Conservation (phyloP, 768 basidiomycete genomes). For the Hebeloma cylindrosporum region DNA sequence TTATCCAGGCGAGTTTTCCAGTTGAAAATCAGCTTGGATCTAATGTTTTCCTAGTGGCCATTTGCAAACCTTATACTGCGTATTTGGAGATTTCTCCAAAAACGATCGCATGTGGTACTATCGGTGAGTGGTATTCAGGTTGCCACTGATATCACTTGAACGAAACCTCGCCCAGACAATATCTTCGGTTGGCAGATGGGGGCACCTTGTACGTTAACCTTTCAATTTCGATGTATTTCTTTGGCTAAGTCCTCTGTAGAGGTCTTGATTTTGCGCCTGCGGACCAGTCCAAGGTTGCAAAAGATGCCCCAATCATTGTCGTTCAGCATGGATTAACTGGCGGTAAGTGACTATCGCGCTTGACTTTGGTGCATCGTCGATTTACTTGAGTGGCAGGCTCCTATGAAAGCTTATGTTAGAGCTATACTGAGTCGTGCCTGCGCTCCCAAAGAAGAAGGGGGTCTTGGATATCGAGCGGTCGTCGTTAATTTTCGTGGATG, state of each 20-base stretch:
- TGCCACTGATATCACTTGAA: background rate
- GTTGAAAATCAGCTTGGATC: background rate
- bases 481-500: conserved; percentile 95
- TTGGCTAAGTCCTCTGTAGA: conserved; percentile 31
- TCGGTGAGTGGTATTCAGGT: conserved; percentile 37
- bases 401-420: conserved; percentile 87
- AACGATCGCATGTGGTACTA: conserved; percentile 56
- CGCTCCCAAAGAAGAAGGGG: conserved; percentile 70
- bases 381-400: conserved; percentile 53
- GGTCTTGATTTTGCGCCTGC: conserved; percentile 67
- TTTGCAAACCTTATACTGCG: conserved; percentile 61
- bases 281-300: conserved; percentile 34
- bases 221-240: background rate
- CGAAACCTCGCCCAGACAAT: conserved; percentile 33
- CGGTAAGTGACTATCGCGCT: conserved; percentile 28
- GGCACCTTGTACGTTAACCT: conserved; percentile 56
- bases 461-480: conserved; percentile 85
- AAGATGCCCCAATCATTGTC: conserved; percentile 54
- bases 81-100: conserved; percentile 59
- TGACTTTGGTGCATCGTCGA: conserved; percentile 5
- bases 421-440: conserved; percentile 76
- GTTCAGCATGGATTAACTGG: conserved; percentile 59
- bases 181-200: conserved; percentile 54
- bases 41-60: conserved; percentile 49
- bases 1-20: conserved; percentile 40